Conservation (phyloP, 164 flowering plant genomes). For the Berberis thunbergii region DNA sequence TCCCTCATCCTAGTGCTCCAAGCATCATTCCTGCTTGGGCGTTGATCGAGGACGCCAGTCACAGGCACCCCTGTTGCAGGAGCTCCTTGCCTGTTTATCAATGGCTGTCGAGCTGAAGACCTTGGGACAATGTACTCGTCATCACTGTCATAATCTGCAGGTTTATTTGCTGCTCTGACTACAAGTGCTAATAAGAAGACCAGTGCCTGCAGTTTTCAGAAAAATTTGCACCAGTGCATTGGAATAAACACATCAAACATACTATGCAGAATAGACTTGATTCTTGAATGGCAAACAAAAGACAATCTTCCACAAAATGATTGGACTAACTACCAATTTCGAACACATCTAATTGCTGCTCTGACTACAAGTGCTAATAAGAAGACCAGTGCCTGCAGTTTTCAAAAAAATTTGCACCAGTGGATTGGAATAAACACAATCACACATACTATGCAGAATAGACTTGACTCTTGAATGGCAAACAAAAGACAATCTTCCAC, state of each 20-base stretch:
- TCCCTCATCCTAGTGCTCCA: slow-evolving; percentile 94
- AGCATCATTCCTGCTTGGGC: slow-evolving; percentile 75
- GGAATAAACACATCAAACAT: no score
- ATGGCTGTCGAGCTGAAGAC: slow-evolving; percentile 52
- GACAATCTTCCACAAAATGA: no score
- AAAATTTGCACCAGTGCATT: neutral
- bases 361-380: slow-evolving; percentile 58
- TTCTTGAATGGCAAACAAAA: no score
- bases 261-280: no score
- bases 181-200: slow-evolving; percentile 59
- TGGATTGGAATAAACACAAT: no score
- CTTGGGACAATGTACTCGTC: slow-evolving; percentile 61
- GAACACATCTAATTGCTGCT: slow-evolving; percentile 4
- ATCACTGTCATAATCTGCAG: slow-evolving; percentile 77
- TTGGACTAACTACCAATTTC: no score
- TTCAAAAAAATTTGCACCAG: neutral
- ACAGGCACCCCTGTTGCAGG: slow-evolving; percentile 67
- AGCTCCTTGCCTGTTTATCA: slow-evolving; percentile 46
- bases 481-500: no score
- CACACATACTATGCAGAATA: no score
- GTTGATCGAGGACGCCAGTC: slow-evolving; percentile 52
- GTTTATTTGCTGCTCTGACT: slow-evolving; percentile 68
- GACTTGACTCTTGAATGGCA: no score
- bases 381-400: slow-evolving; percentile 64
- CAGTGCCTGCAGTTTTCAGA: slow-evolving; percentile 45